A percentile compares a stretch with the other conserved stretches of the same genome.
Conservation (phyloP, 257 asterid species). For the Misopates orontium region DNA sequence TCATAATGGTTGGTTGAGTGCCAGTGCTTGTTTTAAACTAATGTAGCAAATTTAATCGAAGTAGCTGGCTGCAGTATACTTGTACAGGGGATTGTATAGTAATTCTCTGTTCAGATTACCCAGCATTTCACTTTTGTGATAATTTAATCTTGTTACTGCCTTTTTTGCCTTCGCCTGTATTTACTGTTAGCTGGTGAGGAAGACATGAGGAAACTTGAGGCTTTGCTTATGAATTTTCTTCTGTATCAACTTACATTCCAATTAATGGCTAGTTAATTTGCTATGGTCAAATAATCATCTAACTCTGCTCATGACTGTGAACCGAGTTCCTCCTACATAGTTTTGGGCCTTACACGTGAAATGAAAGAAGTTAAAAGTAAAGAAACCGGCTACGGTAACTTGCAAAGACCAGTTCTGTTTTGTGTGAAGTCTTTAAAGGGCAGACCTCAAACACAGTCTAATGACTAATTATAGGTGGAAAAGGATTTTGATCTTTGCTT, state of each 20-base stretch:
- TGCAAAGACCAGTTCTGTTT: not conserved
- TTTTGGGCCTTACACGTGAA: not conserved
- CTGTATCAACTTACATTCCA: not conserved
- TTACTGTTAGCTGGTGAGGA: too few species aligned
- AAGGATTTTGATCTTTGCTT: not conserved
- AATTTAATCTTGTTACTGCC: not conserved
- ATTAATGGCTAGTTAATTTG: not conserved
- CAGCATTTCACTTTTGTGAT: too few species aligned
- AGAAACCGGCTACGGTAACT: not conserved
- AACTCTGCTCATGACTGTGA: not conserved
- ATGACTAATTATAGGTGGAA: not conserved
- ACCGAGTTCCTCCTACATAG: slow-evolving; percentile 3
- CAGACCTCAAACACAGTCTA: not conserved
- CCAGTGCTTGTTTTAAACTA: not conserved
- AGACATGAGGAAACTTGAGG: not conserved
- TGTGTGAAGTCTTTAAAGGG: not conserved
- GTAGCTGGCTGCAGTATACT: not conserved
- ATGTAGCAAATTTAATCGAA: slow-evolving; percentile 15
- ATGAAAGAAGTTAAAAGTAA: not conserved
- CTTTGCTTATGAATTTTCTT: not conserved
- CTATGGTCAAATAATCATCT: not conserved
- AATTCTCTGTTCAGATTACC: too few species aligned
- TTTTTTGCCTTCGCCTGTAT: too few species aligned
- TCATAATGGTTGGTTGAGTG: slow-evolving; percentile 9
- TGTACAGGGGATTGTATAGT: too few species aligned